phyloP scores from a whole-genome alignment of 2,329 filamentous ascomycete species.

The Emericellopsis cladophorae region DNA sequence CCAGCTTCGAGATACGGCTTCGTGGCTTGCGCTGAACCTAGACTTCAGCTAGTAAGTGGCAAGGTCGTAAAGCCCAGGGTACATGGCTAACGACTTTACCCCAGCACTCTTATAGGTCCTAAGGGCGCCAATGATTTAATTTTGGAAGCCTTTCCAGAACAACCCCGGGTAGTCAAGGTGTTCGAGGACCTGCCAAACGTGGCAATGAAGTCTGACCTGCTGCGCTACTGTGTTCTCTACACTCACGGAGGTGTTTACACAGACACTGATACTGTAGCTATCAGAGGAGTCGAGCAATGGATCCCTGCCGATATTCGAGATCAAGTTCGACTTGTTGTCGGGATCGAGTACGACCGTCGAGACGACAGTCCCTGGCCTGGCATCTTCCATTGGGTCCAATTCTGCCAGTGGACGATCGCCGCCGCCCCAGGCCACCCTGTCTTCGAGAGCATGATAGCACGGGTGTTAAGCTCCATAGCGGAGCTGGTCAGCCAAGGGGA shows the following conservation, averaged over 20 bases:
- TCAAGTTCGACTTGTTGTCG: constrained; percentile 12
- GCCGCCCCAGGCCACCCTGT: constrained; percentile 15
- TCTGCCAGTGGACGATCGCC: constrained; percentile 21
- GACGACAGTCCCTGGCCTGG: constrained; percentile 11
- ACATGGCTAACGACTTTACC: too few relatives aligned
- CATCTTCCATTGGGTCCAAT: constrained; percentile 14
- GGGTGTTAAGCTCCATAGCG: constrained; percentile 10
- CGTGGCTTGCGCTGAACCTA: too few relatives aligned
- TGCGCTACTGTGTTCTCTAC: constrained; percentile 12
- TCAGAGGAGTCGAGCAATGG: constrained; percentile 31
- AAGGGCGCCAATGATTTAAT: constrained; percentile 12
- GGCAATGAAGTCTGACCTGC: constrained; percentile 15
- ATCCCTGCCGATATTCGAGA: constrained; percentile 8
- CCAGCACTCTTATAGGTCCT: constrained; percentile 10
- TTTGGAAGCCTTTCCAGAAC: constrained; percentile 9
- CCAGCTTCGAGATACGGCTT: too few relatives aligned
- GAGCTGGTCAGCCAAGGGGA: constrained; percentile 1
- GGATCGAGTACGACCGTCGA: constrained; percentile 15
- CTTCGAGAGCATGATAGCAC: constrained; percentile 12
- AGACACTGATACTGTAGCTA: constrained; percentile 34
- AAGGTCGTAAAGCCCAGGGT: too few relatives aligned
- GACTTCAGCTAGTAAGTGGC: too few relatives aligned
- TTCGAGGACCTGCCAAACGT: constrained; percentile 4
- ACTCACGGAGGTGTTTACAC: constrained; percentile 15
- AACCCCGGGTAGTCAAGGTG: background rate